Evolutionary conservation across 2,329 filamentous ascomycete species (phyloP), one percentile per base, ranked within the genome.

Genomic region (Fusarium keratoplasticum): DNA sequence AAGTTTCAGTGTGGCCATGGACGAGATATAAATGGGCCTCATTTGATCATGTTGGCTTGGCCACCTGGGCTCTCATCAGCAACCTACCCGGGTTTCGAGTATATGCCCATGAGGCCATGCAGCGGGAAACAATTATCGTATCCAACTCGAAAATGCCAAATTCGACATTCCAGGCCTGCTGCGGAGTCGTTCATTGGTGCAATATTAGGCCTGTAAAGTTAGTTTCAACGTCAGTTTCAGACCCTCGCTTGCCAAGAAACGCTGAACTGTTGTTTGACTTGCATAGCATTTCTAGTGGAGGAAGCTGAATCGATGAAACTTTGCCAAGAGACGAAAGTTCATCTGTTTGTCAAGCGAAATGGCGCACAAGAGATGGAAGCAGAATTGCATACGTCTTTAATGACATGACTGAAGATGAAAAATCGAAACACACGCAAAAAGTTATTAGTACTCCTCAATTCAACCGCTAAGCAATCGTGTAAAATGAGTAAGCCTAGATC

Each of bases 151-250:
- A 36, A 57, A 52, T 52, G 10, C 16, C 47, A 52, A 31, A 52
- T 29, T 13, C 2, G 13, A 4, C 5, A 13, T 52, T 20, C 6
- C 1, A 52, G 27, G 3, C 25, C 18, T 11, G 5, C 10, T 35
- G 4, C 29, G 3, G 54, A 22, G 20, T 7, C 4, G 4, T 18
- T 27, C 9, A 38, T 57, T 57, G 33, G 33, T 57, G 54, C 54
- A 7, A 25, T 38, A 36, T 57, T 25, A 4, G 16, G 22, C n/a
- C 18, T 6, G 16, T 1, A 25, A n/a, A 13, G 14, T 36, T 18
- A n/a, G 54, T 57, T 57, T 57, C 54, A 35, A 57, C 13, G 0
- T 22, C 5, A 18, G 54, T 57, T 57, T 57, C 54, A 57, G 7
- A 57, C 54, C 54, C 54, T 25, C n/a, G 54, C 6, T 54, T 33